Evolutionary conservation across 2,329 filamentous ascomycete species (phyloP).

Genomic region (Lecanicillium sp.): DNA sequence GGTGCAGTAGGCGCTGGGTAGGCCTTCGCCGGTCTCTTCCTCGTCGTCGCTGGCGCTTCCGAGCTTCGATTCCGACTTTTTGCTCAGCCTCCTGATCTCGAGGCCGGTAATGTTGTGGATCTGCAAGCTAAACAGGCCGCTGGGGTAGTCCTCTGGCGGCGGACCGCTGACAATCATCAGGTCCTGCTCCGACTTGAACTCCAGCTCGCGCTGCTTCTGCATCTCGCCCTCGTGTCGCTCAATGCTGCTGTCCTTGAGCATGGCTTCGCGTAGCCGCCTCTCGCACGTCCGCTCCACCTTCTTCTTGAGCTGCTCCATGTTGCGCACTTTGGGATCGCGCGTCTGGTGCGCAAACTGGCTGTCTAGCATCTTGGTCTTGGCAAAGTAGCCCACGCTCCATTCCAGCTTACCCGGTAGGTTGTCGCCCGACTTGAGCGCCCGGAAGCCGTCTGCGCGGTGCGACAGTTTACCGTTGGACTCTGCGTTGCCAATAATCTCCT

Average conservation of each 20-base stretch:
- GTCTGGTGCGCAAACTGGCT: constrained; percentile 56
- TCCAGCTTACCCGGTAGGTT: constrained; percentile 60
- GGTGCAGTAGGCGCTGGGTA: constrained; percentile 65
- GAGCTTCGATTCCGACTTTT: constrained; percentile 39
- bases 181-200: constrained; percentile 53
- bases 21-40: constrained; percentile 54
- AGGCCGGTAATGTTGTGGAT: constrained; percentile 67
- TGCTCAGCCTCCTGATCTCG: constrained; percentile 52
- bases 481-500: constrained; percentile 52
- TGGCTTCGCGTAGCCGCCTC: constrained; percentile 57
- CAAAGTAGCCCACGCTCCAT: constrained; percentile 67
- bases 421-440: constrained; percentile 56
- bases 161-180: constrained; percentile 61
- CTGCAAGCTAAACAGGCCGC: constrained; percentile 61
- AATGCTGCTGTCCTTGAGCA: constrained; percentile 32
- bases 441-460: constrained; percentile 57
- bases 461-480: constrained; percentile 55
- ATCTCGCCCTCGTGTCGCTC: constrained; percentile 53
- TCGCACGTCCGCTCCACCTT: constrained; percentile 48
- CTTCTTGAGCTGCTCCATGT: constrained; percentile 49
- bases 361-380: constrained; percentile 56
- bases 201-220: constrained; percentile 60
- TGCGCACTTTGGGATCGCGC: constrained; percentile 48
- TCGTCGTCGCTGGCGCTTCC: constrained; percentile 43
- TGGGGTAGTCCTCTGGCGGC: constrained; percentile 52